A percentile compares a stretch with the other conserved stretches of the same genome.
These are phyloP conservation scores for Fusarium sp. DNA, from an alignment of 2,329 filamentous ascomycete genomes.

Conservation along the genomic window DNA sequence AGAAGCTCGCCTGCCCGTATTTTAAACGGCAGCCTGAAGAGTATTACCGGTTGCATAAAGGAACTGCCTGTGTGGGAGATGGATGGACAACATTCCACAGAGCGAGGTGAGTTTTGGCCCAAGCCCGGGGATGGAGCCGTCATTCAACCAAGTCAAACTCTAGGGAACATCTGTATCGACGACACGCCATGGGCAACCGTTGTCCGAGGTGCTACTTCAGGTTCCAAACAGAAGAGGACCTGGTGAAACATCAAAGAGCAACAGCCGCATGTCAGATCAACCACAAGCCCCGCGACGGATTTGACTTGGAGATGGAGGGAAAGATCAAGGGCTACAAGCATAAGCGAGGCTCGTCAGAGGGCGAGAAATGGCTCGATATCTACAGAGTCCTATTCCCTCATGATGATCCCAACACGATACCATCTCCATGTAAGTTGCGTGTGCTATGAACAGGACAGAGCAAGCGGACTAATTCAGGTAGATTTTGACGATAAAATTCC, in stretches of 20 bases:
- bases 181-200: neutral
- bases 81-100: neutral
- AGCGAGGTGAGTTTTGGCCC: neutral
- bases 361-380: neutral
- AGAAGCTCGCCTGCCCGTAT: neutral
- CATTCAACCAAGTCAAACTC: neutral
- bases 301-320: neutral
- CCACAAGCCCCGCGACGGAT: neutral
- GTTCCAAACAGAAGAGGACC: neutral
- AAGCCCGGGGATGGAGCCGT: neutral
- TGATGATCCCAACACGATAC: neutral
- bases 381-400: neutral
- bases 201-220: neutral
- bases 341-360: neutral
- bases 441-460: fast-evolving
- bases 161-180: neutral
- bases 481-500: neutral
- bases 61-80: neutral
- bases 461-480: neutral
- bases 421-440: neutral
- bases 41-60: neutral
- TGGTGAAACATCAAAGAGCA: neutral
- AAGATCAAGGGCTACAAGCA: neutral
- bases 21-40: neutral
- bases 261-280: neutral